phyloP scores from a whole-genome alignment of 352 stramenopile genomes.

The Globisporangium ultimum region DNA sequence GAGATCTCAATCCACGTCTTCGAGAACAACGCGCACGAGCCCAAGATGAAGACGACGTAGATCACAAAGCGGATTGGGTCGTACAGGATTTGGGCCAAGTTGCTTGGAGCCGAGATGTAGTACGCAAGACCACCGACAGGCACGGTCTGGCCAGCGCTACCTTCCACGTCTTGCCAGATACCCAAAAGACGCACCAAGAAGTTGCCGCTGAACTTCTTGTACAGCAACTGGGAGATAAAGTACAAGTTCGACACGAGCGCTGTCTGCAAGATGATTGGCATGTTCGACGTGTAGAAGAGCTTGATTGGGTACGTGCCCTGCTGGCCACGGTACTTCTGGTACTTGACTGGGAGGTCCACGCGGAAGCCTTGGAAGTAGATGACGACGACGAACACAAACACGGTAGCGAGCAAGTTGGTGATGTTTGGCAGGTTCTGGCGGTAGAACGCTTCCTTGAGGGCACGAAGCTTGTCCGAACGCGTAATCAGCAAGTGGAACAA shows the following conservation, averaged over 20 bases:
- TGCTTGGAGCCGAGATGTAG: slow-evolving; percentile 97
- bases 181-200: slow-evolving; percentile 97
- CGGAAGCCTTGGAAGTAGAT: slow-evolving; percentile 99
- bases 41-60: slow-evolving; percentile 99
- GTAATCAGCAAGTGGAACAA: slow-evolving; percentile 99
- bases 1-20: slow-evolving; percentile 99
- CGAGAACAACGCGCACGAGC: slow-evolving; percentile 98
- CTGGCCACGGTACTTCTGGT: slow-evolving; percentile 98
- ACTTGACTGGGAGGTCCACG: slow-evolving; percentile 93
- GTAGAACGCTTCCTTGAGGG: slow-evolving; percentile 98
- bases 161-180: slow-evolving; percentile 98
- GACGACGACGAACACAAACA: slow-evolving; percentile 98
- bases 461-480: slow-evolving; percentile 96
- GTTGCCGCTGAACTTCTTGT: slow-evolving; percentile 98
- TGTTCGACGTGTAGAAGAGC: slow-evolving; percentile 99
- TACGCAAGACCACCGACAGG: slow-evolving; percentile 96
- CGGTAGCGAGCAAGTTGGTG: slow-evolving; percentile 98
- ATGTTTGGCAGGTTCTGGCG: slow-evolving; percentile 99
- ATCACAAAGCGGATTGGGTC: slow-evolving; percentile 98
- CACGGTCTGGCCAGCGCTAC: slow-evolving; percentile 91
- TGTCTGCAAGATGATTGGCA: slow-evolving; percentile 99
- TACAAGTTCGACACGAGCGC: slow-evolving; percentile 99
- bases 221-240: slow-evolving; percentile 99
- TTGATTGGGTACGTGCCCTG: slow-evolving; percentile 99
- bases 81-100: slow-evolving; percentile 96